Percentiles rank a stretch among this genome's conserved stretches.
Evolutionary conservation across 257 asterid genomes (phyloP).

Genomic region (Linaria vulgaris): DNA sequence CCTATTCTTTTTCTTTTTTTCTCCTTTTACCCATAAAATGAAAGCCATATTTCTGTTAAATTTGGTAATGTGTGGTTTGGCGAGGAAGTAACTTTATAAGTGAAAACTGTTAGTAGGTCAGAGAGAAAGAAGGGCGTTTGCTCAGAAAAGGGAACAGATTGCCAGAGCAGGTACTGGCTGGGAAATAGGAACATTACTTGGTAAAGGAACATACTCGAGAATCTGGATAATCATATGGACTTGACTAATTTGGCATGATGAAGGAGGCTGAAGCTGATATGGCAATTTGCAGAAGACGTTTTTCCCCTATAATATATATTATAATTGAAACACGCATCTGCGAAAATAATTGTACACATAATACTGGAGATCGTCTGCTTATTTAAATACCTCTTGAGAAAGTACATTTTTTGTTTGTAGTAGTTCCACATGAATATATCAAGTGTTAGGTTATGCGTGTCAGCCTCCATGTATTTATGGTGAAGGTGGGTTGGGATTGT

Average conservation of each 20-base stretch:
- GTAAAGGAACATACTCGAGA: constrained; percentile 8
- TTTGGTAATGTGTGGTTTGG: neutral
- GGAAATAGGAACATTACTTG: neutral
- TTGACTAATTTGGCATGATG: too few species aligned
- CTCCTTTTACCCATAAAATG: neutral
- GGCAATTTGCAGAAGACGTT: too few species aligned
- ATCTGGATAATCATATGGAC: too few species aligned
- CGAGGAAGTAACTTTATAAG: neutral
- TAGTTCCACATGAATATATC: neutral
- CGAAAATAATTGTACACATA: too few species aligned
- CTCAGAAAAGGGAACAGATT: neutral
- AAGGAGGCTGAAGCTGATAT: too few species aligned
- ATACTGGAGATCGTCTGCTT: neutral
- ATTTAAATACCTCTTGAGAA: neutral
- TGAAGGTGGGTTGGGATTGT: neutral
- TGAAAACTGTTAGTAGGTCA: constrained; percentile 1
- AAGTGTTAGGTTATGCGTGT: too few species aligned
- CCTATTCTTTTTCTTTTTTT: neutral
- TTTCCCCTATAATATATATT: neutral
- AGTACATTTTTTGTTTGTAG: neutral
- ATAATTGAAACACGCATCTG: neutral
- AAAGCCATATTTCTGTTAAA: neutral
- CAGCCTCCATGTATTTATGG: neutral
- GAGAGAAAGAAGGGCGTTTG: neutral
- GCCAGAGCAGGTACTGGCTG: neutral